Conservation (phyloP, 495 filamentous ascomycete species). For the Collariella sp. region DNA sequence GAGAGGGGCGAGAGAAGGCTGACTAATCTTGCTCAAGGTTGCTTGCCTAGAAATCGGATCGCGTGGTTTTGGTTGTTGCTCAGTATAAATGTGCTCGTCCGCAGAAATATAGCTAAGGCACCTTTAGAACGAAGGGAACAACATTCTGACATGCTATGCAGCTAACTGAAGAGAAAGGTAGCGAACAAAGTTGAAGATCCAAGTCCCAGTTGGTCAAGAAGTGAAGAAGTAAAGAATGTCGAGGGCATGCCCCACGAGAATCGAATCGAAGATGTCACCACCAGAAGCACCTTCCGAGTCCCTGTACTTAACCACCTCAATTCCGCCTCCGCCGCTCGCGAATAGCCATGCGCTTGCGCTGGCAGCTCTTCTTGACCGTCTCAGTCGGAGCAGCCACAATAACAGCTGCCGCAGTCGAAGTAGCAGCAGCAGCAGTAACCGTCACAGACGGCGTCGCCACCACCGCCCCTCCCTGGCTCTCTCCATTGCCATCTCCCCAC, state of each 20-base stretch:
- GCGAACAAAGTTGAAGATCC: not conserved
- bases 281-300: not conserved
- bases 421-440: not conserved
- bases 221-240: not conserved
- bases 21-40: no score
- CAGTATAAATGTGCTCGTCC: no score
- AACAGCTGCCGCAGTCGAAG: not conserved
- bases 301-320: not conserved
- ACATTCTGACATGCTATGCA: no score
- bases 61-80: no score
- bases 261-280: conserved; percentile 1
- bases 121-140: no score
- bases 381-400: not conserved
- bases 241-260: conserved; percentile 3
- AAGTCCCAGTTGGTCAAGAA: not conserved
- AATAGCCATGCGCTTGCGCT: no score
- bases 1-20: no score
- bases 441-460: not conserved
- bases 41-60: no score
- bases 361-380: no score
- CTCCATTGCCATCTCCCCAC: not conserved
- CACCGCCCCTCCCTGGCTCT: not conserved
- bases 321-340: no score
- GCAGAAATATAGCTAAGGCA: no score
- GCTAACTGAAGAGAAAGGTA: not conserved